Evolutionary conservation across 2,329 filamentous ascomycete species (phyloP).

Genomic region (Alternaria consortialis): DNA sequence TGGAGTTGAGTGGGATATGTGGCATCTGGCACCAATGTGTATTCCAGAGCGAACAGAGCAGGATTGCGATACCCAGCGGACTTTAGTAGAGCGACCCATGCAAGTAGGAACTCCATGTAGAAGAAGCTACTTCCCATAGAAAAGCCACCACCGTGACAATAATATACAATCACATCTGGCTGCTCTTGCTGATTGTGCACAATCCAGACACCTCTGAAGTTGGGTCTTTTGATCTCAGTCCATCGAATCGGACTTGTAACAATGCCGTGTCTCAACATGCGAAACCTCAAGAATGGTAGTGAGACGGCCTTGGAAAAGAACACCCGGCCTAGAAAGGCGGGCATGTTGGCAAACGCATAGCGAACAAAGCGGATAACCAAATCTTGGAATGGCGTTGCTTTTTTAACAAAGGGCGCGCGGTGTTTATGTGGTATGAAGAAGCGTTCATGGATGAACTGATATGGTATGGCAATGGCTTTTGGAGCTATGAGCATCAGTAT

Average conservation of each 20-base stretch:
- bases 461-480: slow-evolving; percentile 67
- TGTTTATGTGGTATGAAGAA: slow-evolving; percentile 58
- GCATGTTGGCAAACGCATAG: slow-evolving; percentile 78
- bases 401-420: slow-evolving; percentile 70
- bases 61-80: slow-evolving; percentile 75
- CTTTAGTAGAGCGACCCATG: slow-evolving; percentile 73
- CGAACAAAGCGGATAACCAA: slow-evolving; percentile 79
- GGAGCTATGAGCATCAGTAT: slow-evolving; percentile 42
- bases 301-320: slow-evolving; percentile 81
- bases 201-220: slow-evolving; percentile 75
- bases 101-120: slow-evolving; percentile 80
- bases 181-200: slow-evolving; percentile 65
- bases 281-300: slow-evolving; percentile 77
- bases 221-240: slow-evolving; percentile 65
- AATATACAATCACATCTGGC: slow-evolving; percentile 83
- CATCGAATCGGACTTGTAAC: slow-evolving; percentile 69
- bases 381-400: slow-evolving; percentile 78
- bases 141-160: slow-evolving; percentile 84
- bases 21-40: slow-evolving; percentile 79
- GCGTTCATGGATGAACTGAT: slow-evolving; percentile 66
- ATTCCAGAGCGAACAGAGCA: slow-evolving; percentile 80
- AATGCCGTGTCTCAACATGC: slow-evolving; percentile 77
- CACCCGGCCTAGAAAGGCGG: slow-evolving; percentile 72
- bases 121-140: slow-evolving; percentile 84
- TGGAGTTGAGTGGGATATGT: slow-evolving; percentile 77